Evolutionary conservation across 192 early-diverging fungal species (phyloP).

Genomic region (Lunasporangiospora selenospora): DNA sequence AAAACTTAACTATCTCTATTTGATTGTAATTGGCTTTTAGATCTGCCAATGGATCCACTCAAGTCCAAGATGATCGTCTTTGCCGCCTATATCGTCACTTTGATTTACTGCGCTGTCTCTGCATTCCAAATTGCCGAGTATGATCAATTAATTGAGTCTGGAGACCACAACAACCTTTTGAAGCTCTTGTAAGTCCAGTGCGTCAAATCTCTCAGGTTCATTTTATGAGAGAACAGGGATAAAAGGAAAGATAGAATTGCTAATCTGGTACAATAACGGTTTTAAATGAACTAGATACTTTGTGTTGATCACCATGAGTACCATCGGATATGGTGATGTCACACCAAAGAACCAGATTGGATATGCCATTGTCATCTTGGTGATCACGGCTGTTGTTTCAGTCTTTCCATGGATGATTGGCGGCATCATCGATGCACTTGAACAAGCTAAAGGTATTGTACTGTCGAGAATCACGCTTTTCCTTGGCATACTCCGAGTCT

Average conservation of each 20-base stretch:
- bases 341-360: constrained; percentile 62
- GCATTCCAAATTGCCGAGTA: constrained; percentile 62
- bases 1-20: neutral
- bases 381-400: constrained; percentile 64
- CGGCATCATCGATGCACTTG: constrained; percentile 50
- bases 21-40: constrained; percentile 25
- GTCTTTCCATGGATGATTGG: constrained; percentile 66
- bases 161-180: constrained; percentile 37
- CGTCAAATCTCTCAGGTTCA: too few relatives aligned
- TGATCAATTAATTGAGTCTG: constrained; percentile 55
- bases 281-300: constrained; percentile 63
- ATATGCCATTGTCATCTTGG: constrained; percentile 60
- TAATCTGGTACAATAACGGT: too few relatives aligned
- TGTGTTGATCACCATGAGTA: constrained; percentile 70
- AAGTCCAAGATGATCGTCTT: constrained; percentile 63
- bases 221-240: too few relatives aligned
- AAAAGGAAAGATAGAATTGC: too few relatives aligned
- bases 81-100: constrained; percentile 53
- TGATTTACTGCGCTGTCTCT: constrained; percentile 68
- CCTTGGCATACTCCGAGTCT: too few relatives aligned
- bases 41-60: constrained; percentile 56
- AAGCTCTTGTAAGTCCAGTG: constrained; percentile 39
- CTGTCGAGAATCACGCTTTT: too few relatives aligned
- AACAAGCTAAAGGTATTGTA: constrained; percentile 42
- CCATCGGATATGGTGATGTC: constrained; percentile 80